Evolutionary conservation across 83 land plant species (phyloP), one percentile per base, ranked within the genome.

Genomic region (Picea engelmannii): DNA sequence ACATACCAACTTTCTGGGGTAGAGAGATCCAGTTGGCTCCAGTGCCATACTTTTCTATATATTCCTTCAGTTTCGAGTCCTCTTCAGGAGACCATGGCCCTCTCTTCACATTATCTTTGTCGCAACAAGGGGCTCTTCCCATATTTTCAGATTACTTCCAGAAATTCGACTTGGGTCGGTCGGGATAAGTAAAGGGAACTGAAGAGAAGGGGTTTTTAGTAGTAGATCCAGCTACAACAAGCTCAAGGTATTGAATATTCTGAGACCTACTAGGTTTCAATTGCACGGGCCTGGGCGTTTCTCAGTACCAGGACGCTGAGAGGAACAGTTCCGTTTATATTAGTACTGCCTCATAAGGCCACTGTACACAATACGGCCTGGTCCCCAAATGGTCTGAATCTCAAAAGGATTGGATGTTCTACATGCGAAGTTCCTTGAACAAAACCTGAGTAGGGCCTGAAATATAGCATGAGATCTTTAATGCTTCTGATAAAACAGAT

Each of bases 71-170:
- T 76, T 81, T 85, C 9, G 21, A 52, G 47, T 84, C 86, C 58
- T 84, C 86, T 25, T 80, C 86, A 63, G 86, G 86, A 13, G 86
- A 80, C 86, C 86, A 84, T 42, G 86, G 86, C 6, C 86, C 86
- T 27, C 52, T 84, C 63, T 84, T 85, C 66, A 85, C 87, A 60
- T 78, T 82, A 18, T 78, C 87, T 44, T 85, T 86, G 78, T 86
- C 88, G 77, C 88, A 86, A 24, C 88, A 86, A 44, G 88, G 88
- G 35, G 88, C 83, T 55, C 88, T 86, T 49, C 88, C 88, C 88
- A 86, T 86, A 16, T 70, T n/a, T 18, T 15, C 58, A 71, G 23
- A 38, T 13, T 7, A 18, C 11, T 40, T 20, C 13, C 76, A 55
- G 16, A 12, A 55, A 52, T 10, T 52, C 12, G 58, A 11, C 58